Evolutionary conservation across 345 rosid species (phyloP).

Genomic region (Isatis tinctoria): DNA sequence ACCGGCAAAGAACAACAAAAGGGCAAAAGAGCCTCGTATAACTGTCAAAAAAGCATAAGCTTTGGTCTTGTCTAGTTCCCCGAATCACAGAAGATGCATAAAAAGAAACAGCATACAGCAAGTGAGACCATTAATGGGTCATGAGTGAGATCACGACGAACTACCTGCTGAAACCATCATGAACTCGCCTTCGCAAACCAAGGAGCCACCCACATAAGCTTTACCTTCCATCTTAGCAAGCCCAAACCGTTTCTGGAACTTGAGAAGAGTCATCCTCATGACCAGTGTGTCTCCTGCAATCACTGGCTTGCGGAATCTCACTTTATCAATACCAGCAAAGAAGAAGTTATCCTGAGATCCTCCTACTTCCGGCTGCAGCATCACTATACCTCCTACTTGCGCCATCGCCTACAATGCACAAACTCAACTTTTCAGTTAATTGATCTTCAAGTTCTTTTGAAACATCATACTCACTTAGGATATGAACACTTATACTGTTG

Average conservation of each 20-base stretch:
- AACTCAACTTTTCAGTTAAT: background rate
- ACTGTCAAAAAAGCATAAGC: background rate
- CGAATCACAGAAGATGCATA: background rate
- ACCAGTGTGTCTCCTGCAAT: conserved; percentile 90
- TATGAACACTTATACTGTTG: too few species aligned
- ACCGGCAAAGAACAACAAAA: background rate
- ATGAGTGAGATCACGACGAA: background rate
- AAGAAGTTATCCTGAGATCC: conserved; percentile 77
- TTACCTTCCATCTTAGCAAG: conserved; percentile 95
- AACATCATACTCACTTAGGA: background rate
- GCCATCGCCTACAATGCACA: conserved; percentile 71
- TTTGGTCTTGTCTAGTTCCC: conserved; percentile 1
- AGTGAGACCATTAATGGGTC: background rate
- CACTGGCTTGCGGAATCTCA: conserved; percentile 87
- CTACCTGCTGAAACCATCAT: conserved; percentile 49
- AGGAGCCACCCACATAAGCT: conserved; percentile 76
- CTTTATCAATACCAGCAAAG: conserved; percentile 87
- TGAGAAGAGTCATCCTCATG: conserved; percentile 85
- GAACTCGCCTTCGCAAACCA: conserved; percentile 89
- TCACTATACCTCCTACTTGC: conserved; percentile 88
- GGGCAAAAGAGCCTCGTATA: background rate
- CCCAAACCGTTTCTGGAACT: conserved; percentile 83
- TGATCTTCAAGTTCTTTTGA: background rate
- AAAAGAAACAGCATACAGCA: background rate
- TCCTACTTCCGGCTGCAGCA: conserved; percentile 88